Conservation (phyloP, 768 basidiomycete genomes). For the Suillus subalutaceus region DNA sequence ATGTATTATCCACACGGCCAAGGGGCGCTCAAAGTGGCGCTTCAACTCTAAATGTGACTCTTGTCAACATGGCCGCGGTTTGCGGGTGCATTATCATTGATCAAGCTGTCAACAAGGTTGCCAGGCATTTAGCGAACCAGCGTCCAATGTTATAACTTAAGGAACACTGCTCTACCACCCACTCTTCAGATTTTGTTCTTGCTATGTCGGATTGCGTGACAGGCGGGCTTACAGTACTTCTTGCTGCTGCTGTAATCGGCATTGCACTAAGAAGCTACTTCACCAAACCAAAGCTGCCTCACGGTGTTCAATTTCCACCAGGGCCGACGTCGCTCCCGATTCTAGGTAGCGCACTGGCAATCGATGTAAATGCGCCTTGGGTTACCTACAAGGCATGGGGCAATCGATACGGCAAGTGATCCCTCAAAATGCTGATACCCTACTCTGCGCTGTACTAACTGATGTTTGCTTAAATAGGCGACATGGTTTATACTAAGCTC, state of each 20-base stretch:
- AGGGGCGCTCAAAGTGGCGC: neutral
- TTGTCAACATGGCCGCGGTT: neutral
- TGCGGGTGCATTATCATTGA: neutral
- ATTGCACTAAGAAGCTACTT: neutral
- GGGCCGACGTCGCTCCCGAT: conserved; percentile 50
- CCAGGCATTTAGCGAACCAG: neutral
- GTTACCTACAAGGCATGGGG: conserved; percentile 45
- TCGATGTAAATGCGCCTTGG: conserved; percentile 43
- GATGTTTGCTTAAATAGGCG: conserved; percentile 9
- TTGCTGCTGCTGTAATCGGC: neutral
- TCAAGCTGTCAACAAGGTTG: neutral
- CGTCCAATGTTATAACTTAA: neutral
- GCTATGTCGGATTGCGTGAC: neutral
- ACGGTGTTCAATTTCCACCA: conserved; percentile 35
- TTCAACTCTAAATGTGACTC: neutral
- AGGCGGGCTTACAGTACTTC: neutral
- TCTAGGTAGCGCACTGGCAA: conserved; percentile 51
- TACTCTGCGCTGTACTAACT: neutral
- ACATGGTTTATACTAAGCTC: conserved; percentile 11
- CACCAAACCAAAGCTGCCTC: neutral
- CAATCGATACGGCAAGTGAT: conserved; percentile 39
- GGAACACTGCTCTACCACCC: neutral
- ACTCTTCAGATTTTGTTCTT: neutral
- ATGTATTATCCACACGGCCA: neutral
- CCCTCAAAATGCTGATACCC: neutral